These are phyloP conservation scores for Colletotrichum sp. DNA, from an alignment of 2,329 filamentous ascomycete genomes.

Conservation along the genomic window DNA sequence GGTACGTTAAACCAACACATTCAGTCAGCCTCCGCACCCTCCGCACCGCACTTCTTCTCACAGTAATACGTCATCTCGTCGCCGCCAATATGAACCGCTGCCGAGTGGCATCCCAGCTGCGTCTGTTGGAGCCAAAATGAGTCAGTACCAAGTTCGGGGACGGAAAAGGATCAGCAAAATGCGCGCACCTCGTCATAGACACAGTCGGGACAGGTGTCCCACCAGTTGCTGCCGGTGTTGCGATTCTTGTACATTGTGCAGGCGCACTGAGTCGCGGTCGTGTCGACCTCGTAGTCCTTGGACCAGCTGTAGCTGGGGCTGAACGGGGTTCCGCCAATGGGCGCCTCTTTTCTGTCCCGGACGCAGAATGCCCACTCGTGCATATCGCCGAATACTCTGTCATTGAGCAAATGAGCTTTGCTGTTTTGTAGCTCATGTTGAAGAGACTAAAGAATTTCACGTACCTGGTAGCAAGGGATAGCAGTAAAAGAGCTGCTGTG, in stretches of 20 bases:
- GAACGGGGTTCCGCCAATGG: background rate
- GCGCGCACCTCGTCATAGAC: background rate
- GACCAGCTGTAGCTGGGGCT: conserved; percentile 11
- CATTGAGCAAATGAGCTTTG: background rate
- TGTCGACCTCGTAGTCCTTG: conserved; percentile 8
- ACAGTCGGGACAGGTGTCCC: conserved; percentile 22
- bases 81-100: conserved; percentile 17
- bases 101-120: conserved; percentile 9
- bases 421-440: background rate
- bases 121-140: background rate
- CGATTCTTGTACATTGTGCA: conserved; percentile 15
- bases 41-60: conserved; percentile 16
- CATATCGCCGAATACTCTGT: background rate
- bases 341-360: background rate
- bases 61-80: conserved; percentile 21
- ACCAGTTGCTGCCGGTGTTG: conserved; percentile 22
- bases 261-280: conserved; percentile 17
- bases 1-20: too few relatives aligned
- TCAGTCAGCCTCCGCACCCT: conserved; percentile 11
- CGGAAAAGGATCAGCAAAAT: background rate
- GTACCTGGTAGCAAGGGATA: background rate
- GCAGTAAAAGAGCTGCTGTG: background rate
- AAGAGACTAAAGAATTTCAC: background rate
- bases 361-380: background rate
- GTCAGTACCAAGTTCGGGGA: background rate